Base-by-base conservation (phyloP, 1,139 yeast species). In the Suhomyces bokatorum region DNA sequence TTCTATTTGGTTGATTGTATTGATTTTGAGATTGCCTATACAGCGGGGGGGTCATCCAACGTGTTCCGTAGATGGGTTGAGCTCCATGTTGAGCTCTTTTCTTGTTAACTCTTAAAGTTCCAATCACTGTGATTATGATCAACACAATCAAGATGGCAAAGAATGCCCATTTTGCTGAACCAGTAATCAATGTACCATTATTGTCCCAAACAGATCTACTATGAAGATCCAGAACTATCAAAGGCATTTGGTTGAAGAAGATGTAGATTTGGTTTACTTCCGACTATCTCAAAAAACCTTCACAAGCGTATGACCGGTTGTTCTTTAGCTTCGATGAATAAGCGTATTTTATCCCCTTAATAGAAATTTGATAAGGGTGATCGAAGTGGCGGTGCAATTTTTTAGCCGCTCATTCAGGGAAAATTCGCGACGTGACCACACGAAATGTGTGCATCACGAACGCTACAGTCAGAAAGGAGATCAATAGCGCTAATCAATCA, bases 1-100 rank as follows among this genome's bases (percentile, higher is more conserved):
- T 57, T 11, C 52, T 39, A 26, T 62, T 59, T 0, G 75, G 73
- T 44, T 70, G 75, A 40, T 74, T 73, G 54, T 83, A 80, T 46
- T 81, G 84, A 45, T 71, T 73, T 56, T 87, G 89, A 3, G 93
- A 79, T 57, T 85, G 93, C 48, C 75, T 66, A 60, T 90, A 89
- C n/a, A 86, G 75, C 0, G 97, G 96, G 4, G 97, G 97, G 0
- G 95, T 85, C 75, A 90, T 78, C 95, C 97, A 90, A 9, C 88
- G 80, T 1, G 97, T 89, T 8, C 95, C 95, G 47, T 82, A 75
- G 4, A 89, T 72, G 0, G 97, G 97, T 27, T 74, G 75, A 33
- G 73, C 70, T 6, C 97, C 97, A 33, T 69, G 64, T 30, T 62
- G 70, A 2, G 78, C 70, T 58, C 97, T 74, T 47, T 75, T 73